Evolutionary conservation across 2,329 filamentous ascomycete species (phyloP), one percentile per base, ranked within the genome.

Genomic region (Penicillium carneum): DNA sequence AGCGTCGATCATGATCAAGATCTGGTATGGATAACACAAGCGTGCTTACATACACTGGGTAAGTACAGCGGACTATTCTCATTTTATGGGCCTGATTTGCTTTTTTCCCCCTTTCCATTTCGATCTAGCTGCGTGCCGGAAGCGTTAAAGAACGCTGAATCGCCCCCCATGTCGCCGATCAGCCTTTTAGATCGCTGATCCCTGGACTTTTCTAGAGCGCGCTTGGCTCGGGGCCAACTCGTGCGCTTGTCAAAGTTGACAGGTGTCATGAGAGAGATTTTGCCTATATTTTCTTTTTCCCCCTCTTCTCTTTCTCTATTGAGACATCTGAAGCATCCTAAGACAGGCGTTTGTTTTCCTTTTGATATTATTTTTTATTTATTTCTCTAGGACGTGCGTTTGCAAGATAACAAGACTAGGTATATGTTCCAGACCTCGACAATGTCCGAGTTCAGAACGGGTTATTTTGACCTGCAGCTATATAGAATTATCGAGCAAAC

Each of bases 401-500:
- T 68, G 59, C 43, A 26, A 56, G 59, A 61, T 56, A 53, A 46
- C 23, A 26, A 26, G 23, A 26, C 23, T 26, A 26, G 23, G 23
- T 26, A 29, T 31, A 57, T 41, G 42, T 64, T 64, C 51, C 59
- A 63, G 57, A 57, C 54, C 39, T 47, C 57, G 54, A 56, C 59
- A 64, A 26, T 26, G 23, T 26, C 23, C 23, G 23, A 66, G 51
- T 61, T 67, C 34, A 36, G 34, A 36, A 14, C 64, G 62, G 68
- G 65, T 65, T 64, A 64, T 67, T 67, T 57, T 56, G 63, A 51
- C 60, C 62, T 63, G 64, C 58, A 69, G 50, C 67, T 66, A 67
- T 58, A 52, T 69, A 63, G 34, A 68, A 63, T 59, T 54, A 62
- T 57, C 39, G 54, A 65, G 69, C 74, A 76, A 76, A 76, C 72